A percentile compares a stretch with the other conserved stretches of the same genome.
phyloP scores from a whole-genome alignment of 1,284 basidiomycete genomes.

The Moesziomyces sp. region DNA sequence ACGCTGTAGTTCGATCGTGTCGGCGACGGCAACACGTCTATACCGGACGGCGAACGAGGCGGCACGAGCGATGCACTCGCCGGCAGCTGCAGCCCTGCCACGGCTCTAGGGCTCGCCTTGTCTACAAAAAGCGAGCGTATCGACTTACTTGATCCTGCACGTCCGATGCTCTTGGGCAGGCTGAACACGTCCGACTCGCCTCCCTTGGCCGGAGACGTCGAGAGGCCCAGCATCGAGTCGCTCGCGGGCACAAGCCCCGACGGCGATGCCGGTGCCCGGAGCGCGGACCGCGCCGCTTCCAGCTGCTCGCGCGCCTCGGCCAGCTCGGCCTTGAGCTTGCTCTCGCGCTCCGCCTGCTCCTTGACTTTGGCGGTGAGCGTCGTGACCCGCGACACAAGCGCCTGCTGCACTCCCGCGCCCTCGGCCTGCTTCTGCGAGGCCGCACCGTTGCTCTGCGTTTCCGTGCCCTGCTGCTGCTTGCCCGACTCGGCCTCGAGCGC shows the following conservation, averaged over 20 bases:
- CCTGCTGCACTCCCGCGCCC: slow-evolving; percentile 18
- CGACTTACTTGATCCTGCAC: slow-evolving; percentile 19
- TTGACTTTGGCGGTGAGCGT: slow-evolving; percentile 28
- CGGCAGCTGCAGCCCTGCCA: background rate
- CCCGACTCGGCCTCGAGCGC: slow-evolving; percentile 22
- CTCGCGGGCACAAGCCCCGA: slow-evolving; percentile 13
- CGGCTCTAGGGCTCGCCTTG: slow-evolving; percentile 10
- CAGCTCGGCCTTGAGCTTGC: slow-evolving; percentile 24
- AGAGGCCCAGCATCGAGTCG: slow-evolving; percentile 37
- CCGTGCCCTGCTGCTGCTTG: slow-evolving; percentile 10
- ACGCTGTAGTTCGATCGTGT: slow-evolving; percentile 33
- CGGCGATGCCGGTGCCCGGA: slow-evolving; percentile 20
- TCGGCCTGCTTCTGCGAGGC: slow-evolving; percentile 9
- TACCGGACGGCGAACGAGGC: slow-evolving; percentile 27
- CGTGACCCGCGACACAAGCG: slow-evolving; percentile 18
- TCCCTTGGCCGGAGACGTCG: slow-evolving; percentile 18
- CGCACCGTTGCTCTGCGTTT: slow-evolving; percentile 3
- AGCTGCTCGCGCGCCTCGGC: slow-evolving; percentile 27
- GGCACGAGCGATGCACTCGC: slow-evolving; percentile 22
- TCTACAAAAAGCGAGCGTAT: slow-evolving; percentile 12
- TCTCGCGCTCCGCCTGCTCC: slow-evolving; percentile 18
- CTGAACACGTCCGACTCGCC: slow-evolving; percentile 5
- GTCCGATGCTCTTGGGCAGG: slow-evolving; percentile 14
- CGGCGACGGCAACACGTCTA: slow-evolving; percentile 30
- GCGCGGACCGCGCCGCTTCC: slow-evolving; percentile 7